Evolutionary conservation across 306 rosid genomes (phyloP), one percentile per base, ranked within the genome.

Genomic region (Inga laurina): DNA sequence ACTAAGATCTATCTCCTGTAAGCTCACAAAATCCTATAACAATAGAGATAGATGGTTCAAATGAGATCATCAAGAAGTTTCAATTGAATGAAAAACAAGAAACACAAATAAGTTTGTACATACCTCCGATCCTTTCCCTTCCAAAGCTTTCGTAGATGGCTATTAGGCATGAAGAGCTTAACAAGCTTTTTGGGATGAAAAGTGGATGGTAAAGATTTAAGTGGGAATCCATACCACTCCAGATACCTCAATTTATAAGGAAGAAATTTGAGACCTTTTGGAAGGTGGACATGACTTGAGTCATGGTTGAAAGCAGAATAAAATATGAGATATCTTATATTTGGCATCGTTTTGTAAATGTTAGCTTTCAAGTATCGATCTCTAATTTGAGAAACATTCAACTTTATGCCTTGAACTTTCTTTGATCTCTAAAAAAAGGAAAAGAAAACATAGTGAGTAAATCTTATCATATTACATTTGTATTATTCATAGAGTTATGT

Each of bases 371-470:
- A 27, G 30, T 27, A 1, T 27, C 0, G 7, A 62, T 24, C 34
- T 62, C 15, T 62, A 62, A 24, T 62, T 22, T 3, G 35, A 4
- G 35, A 24, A 19, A 6, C 19, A 4, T 72, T 13, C 10, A 79
- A 30, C 1, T 27, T 4, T 32, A 84, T 79, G 22, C 72, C 75
- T 83, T 49, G 24, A 24, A 84, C 5, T 62, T 45, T 21, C 0
- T 30, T 59, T 16, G 80, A 72, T 27, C 86, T 80, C 86, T 79
- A 21, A 15, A 4, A 44, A 82, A 61, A n/a, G 18, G 4, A 57
- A 77, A 30, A 69, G 12, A 3, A 56, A 12, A 41, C 3, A 4
- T 11, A 35, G 10, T 41, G 22, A 43, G 19, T 43, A 71, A 39
- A 43, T 10, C 34, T 43, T 70, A 10, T 10, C 34, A 71, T 70